Evolutionary conservation across 495 filamentous ascomycete species (phyloP), one percentile per base, ranked within the genome.

Genomic region (Filosporella fistucella): DNA sequence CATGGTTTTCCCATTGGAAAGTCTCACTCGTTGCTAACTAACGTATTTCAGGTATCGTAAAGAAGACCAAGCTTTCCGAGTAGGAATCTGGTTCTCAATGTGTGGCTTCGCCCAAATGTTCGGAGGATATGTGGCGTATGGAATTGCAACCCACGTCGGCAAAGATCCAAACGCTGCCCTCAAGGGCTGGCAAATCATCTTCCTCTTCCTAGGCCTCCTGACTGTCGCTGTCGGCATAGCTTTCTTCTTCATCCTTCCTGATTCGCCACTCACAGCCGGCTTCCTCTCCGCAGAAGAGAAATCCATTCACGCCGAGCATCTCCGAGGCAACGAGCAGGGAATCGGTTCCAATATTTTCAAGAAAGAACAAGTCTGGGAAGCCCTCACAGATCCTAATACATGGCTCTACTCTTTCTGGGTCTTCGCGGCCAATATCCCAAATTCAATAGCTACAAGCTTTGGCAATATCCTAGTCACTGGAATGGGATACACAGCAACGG

Each of bases 241-340:
- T 7, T 86, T 85, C 59, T 62, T 82, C 10, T 83, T 71, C 60
- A 57, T 80, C 26, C 66, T 88, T 42, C 84, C 82, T 1, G 83
- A 88, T 53, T 85, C 71, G 51, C 83, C 85, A 49, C 60, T 84
- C 44, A 86, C 86, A 55, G 78, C 79, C 11, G 75, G 80, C 14
- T 88, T 80, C 72, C 60, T 88, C 14, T 81, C 67, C 14, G 69
- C 76, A 32, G 68, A 78, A 41, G 84, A 88, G 38, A 67, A 66
- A 9, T 52, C 72, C 8, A 70, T 82, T 42, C 78, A 78, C 4
- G 63, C 85, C 35, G 79, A 78, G 36, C 68, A 81, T 23, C 77
- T 86, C 16, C 68, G 78, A 2, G 62, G 71, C 35, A 86, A 86
- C 39, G 74, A 82, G 56, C 80, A 82, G 57, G 82, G 82, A 8